Evolutionary conservation across 768 basidiomycete genomes (phyloP).

Genomic region (Serendipita sp.): DNA sequence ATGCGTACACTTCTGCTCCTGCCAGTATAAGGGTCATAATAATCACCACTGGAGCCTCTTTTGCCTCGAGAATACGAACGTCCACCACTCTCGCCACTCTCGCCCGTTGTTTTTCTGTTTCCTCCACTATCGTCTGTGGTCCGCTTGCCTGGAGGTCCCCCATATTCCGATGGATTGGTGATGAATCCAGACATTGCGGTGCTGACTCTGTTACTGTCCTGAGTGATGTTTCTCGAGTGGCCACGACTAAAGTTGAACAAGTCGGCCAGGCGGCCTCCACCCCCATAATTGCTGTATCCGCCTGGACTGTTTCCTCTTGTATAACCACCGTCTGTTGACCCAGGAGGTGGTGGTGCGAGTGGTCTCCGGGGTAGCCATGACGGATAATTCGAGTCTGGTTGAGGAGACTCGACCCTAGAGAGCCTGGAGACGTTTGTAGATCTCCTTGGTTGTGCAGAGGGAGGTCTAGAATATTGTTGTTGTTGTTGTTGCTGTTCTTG

Average conservation of each 20-base stretch:
- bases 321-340: slow-evolving; percentile 5
- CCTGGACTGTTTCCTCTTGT: slow-evolving; percentile 7
- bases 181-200: slow-evolving; percentile 5
- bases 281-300: slow-evolving; percentile 3
- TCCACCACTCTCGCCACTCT: not conserved
- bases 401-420: not conserved
- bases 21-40: not conserved
- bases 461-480: not conserved
- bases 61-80: not conserved
- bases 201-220: slow-evolving; percentile 1
- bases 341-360: slow-evolving; percentile 58
- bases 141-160: not conserved
- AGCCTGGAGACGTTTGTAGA: not conserved
- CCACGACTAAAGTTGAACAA: slow-evolving; percentile 1
- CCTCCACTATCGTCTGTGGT: not conserved
- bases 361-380: slow-evolving; percentile 73
- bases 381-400: slow-evolving; percentile 31
- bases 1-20: not conserved
- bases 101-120: not conserved
- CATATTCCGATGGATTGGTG: slow-evolving; percentile 4
- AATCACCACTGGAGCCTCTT: not conserved
- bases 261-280: not conserved
- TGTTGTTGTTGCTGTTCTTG: slow-evolving; percentile 21
- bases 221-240: slow-evolving; percentile 1
- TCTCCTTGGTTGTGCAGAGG: not conserved